phyloP scores from a whole-genome alignment of 2,329 filamentous ascomycete genomes.

The Beauveria australis region DNA sequence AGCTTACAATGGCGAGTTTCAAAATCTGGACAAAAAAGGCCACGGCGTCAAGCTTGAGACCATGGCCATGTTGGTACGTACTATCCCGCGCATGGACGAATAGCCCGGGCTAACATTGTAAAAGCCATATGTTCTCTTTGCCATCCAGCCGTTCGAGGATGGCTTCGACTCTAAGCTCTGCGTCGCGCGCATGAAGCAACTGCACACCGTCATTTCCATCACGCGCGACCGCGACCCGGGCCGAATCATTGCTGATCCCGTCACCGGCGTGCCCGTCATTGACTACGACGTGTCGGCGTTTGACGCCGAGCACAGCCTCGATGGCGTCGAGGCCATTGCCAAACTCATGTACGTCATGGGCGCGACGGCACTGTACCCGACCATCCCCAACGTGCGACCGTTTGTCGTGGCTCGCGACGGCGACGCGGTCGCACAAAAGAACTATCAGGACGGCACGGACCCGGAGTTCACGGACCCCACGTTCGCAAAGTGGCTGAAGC shows the following conservation, averaged over 20 bases:
- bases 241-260: constrained; percentile 62
- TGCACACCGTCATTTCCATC: constrained; percentile 65
- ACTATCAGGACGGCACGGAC: constrained; percentile 18
- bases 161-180: constrained; percentile 67
- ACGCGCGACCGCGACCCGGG: constrained; percentile 70
- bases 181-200: constrained; percentile 58
- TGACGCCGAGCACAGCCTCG: constrained; percentile 63
- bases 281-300: constrained; percentile 63
- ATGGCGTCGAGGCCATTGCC: constrained; percentile 62
- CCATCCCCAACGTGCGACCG: constrained; percentile 51
- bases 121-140: constrained; percentile 43
- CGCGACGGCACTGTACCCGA: constrained; percentile 68
- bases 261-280: constrained; percentile 55
- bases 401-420: constrained; percentile 40
- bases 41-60: constrained; percentile 80
- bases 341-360: constrained; percentile 73
- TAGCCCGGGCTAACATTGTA: constrained; percentile 6
- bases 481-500: constrained; percentile 54
- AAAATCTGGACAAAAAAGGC: constrained; percentile 70
- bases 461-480: constrained; percentile 46
- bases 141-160: constrained; percentile 56
- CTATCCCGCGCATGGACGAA: no score
- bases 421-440: constrained; percentile 14
- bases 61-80: constrained; percentile 55
- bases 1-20: constrained; percentile 64